These are phyloP conservation scores for Tuber melanosporum DNA, from an alignment of 495 filamentous ascomycete genomes.

Conservation along the genomic window DNA sequence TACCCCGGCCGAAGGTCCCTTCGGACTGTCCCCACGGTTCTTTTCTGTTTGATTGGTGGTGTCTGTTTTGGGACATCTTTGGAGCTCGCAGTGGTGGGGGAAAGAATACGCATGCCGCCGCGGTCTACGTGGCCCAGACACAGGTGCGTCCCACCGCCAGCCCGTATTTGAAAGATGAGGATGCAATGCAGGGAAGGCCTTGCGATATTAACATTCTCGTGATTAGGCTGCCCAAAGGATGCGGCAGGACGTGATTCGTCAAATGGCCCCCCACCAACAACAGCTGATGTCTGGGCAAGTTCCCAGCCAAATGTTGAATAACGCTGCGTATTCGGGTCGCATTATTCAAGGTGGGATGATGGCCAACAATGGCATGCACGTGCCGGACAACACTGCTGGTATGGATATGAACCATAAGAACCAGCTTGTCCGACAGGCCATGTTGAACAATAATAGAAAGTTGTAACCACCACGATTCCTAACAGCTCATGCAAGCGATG, in stretches of 20 bases:
- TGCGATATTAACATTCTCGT: not conserved
- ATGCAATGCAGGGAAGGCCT: not conserved
- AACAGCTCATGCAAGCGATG: constrained; percentile 18
- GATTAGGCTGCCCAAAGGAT: constrained; percentile 31
- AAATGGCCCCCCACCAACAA: constrained; percentile 56
- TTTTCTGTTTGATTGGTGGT: constrained; percentile 93
- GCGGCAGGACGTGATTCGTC: constrained; percentile 61
- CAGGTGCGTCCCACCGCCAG: constrained; percentile 56
- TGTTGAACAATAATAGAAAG: constrained; percentile 71
- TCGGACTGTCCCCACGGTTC: constrained; percentile 59
- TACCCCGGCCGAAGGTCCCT: constrained; percentile 66
- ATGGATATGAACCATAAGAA: constrained; percentile 43
- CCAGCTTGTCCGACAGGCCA: constrained; percentile 62
- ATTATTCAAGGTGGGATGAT: constrained; percentile 56
- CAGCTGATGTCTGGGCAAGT: constrained; percentile 46
- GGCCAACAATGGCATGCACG: constrained; percentile 43
- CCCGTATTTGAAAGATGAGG: not conserved
- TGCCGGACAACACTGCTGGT: constrained; percentile 28
- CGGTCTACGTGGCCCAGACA: constrained; percentile 63
- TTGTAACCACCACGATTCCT: constrained; percentile 42
- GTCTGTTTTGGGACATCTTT: constrained; percentile 92
- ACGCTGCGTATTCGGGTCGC: constrained; percentile 47
- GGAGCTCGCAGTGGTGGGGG: constrained; percentile 52
- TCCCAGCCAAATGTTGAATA: constrained; percentile 40
- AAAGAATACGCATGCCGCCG: constrained; percentile 25